Base-by-base conservation (phyloP, 345 rosid species). In the Conringia planisiliqua region DNA sequence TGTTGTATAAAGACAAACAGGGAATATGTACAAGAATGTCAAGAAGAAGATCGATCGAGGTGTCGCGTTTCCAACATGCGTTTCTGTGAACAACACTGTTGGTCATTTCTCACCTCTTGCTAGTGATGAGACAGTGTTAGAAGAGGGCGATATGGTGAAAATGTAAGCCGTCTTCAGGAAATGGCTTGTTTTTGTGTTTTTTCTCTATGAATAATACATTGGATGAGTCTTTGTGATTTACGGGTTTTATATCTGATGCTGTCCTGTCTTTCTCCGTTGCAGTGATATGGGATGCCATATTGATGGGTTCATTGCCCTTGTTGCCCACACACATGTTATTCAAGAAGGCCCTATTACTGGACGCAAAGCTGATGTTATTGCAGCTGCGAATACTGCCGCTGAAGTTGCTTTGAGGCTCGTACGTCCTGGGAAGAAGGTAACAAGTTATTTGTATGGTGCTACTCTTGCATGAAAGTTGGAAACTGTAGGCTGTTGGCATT, bases 401-500 rank as follows among this genome's bases (percentile, higher is more conserved):
- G 98, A 96, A 85, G 99, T 92, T 83, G 98, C 98, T 66, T 78
- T 96, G 81, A 90, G 98, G 87, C 97, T 96, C 40, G 97, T 96
- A 7, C 89, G 94, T 76, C 99, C 99, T 1, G 99, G 97, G 27
- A 92, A 88, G 82, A 96, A 89, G 88, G 99, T 96, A 82, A 10
- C 13, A 39, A 30, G 11, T 24, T 51, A 14, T 32, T 13, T 54
- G 0, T 18, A n/a, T 56, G 3, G n/a, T 63, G 4, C 10, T 57
- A 26, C 20, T 74, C 1, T 42, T 60, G 35, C 6, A 35, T 18
- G 39, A 11, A 29, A 36, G 29, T 16, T 75, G 7, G 29, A 1
- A 18, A 59, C 3, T 18, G 4, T 59, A 27, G 35, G 46, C 26
- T 52, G 1, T 24, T 54, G 29, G 38, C 5, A 24, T 26, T 59